phyloP scores from a whole-genome alignment of 768 basidiomycete species.

The Sporobolomyces pararoseus region DNA sequence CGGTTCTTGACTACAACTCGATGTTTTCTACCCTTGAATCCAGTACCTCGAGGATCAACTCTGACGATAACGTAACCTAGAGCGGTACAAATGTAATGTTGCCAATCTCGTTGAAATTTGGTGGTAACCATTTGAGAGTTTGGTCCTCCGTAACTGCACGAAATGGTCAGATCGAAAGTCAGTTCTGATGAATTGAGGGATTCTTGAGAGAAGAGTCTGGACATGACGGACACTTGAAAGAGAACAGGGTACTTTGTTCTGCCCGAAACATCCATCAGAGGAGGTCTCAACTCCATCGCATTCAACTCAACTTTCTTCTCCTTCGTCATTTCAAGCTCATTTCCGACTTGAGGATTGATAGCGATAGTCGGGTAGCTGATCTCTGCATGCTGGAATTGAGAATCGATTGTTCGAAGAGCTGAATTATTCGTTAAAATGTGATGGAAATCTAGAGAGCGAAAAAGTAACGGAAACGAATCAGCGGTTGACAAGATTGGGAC shows the following conservation, averaged over 20 bases:
- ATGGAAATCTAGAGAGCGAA: slow-evolving; percentile 52
- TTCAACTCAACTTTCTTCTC: slow-evolving; percentile 52
- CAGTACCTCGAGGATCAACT: slow-evolving; percentile 92
- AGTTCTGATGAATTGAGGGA: not conserved
- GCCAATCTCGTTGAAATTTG: slow-evolving; percentile 71
- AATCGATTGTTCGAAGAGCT: slow-evolving; percentile 61
- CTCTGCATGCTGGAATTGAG: slow-evolving; percentile 67
- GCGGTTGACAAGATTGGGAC: not conserved
- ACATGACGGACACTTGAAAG: slow-evolving; percentile 69
- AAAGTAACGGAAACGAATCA: not conserved
- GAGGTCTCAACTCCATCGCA: slow-evolving; percentile 84
- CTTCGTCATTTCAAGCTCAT: not conserved
- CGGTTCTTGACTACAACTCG: slow-evolving; percentile 84
- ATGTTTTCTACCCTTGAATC: slow-evolving; percentile 76
- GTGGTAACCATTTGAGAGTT: slow-evolving; percentile 67
- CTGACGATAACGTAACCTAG: slow-evolving; percentile 78
- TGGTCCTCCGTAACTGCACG: slow-evolving; percentile 79
- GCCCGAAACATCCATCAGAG: slow-evolving; percentile 89
- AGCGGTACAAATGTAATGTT: slow-evolving; percentile 75
- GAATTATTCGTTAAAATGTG: slow-evolving; percentile 70
- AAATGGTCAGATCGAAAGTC: not conserved
- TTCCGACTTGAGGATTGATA: slow-evolving; percentile 59
- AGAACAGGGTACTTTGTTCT: slow-evolving; percentile 91
- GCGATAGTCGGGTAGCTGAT: slow-evolving; percentile 67
- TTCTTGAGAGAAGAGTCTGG: not conserved